These are phyloP conservation scores for Tardiomyces digboiensis DNA, from an alignment of 1,139 yeast species.

Conservation along the genomic window DNA sequence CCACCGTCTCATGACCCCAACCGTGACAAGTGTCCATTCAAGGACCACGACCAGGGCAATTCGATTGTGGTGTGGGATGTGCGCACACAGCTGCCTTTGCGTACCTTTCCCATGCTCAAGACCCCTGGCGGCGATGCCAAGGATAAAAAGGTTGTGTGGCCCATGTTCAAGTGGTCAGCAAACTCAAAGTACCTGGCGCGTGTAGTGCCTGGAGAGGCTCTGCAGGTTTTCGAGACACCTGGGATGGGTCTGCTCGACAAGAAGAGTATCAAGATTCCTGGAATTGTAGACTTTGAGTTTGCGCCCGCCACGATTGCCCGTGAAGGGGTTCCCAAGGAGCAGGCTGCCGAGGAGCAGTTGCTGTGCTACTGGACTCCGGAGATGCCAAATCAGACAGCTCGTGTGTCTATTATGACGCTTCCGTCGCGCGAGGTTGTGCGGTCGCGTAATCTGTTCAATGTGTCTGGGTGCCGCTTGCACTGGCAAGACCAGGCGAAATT, in stretches of 20 bases:
- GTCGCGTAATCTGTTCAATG: slow-evolving; percentile 92
- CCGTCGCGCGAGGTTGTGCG: slow-evolving; percentile 79
- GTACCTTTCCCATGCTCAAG: slow-evolving; percentile 67
- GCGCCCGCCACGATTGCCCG: slow-evolving; percentile 82
- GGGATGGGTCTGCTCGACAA: slow-evolving; percentile 75
- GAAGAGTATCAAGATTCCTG: slow-evolving; percentile 77
- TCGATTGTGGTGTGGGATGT: slow-evolving; percentile 93
- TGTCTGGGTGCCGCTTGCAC: slow-evolving; percentile 80
- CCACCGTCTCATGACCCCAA: slow-evolving; percentile 59
- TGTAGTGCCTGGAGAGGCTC: slow-evolving; percentile 78
- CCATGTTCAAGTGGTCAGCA: slow-evolving; percentile 91
- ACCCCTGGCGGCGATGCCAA: background rate
- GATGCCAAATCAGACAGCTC: slow-evolving; percentile 83
- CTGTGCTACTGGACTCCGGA: slow-evolving; percentile 98
- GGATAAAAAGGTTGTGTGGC: slow-evolving; percentile 72
- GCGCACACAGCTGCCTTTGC: slow-evolving; percentile 69
- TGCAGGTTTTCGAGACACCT: slow-evolving; percentile 73
- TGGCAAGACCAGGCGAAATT: slow-evolving; percentile 90
- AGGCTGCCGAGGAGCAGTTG: slow-evolving; percentile 47
- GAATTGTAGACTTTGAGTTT: slow-evolving; percentile 88
- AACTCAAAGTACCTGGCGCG: slow-evolving; percentile 96
- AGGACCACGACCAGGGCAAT: slow-evolving; percentile 86
- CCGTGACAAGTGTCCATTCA: slow-evolving; percentile 64
- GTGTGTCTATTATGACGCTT: slow-evolving; percentile 85
- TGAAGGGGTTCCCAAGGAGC: slow-evolving; percentile 38